A percentile compares a stretch with the other conserved stretches of the same genome.
These are phyloP conservation scores for Solanum tacnaense DNA, from an alignment of 257 asterid genomes.

Conservation along the genomic window DNA sequence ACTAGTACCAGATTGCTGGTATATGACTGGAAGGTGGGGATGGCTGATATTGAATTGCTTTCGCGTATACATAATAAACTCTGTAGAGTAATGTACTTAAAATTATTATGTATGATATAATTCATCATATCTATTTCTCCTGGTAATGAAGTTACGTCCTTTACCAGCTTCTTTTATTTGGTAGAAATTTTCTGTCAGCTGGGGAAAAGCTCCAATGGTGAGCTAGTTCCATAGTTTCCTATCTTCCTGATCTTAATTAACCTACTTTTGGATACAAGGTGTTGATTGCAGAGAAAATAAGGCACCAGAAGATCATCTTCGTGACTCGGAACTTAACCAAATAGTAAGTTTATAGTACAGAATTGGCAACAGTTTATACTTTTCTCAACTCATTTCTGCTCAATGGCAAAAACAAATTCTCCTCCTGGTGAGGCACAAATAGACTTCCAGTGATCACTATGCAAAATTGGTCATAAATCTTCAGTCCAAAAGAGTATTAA, in stretches of 20 bases:
- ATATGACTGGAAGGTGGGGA: background rate
- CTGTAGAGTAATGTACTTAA: background rate
- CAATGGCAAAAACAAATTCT: background rate
- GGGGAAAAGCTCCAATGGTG: background rate
- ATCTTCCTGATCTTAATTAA: background rate
- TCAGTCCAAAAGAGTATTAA: background rate
- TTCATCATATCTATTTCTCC: background rate
- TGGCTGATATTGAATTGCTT: background rate
- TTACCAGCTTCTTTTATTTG: background rate
- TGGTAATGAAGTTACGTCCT: background rate
- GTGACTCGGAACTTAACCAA: background rate
- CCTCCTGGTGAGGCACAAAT: background rate
- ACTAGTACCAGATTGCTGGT: background rate
- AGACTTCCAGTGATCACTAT: background rate
- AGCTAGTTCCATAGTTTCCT: background rate
- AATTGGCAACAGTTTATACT: background rate
- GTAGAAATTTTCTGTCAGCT: background rate
- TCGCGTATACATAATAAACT: background rate
- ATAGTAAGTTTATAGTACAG: background rate
- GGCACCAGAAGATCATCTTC: background rate
- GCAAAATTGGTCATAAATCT: background rate
- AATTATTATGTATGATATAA: background rate
- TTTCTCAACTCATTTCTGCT: background rate
- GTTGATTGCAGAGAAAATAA: background rate
- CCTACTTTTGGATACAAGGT: background rate